Percentiles rank a stretch among this genome's conserved stretches.
Conservation (phyloP, 2,329 filamentous ascomycete genomes). For the Sarocladium brachiariae region DNA sequence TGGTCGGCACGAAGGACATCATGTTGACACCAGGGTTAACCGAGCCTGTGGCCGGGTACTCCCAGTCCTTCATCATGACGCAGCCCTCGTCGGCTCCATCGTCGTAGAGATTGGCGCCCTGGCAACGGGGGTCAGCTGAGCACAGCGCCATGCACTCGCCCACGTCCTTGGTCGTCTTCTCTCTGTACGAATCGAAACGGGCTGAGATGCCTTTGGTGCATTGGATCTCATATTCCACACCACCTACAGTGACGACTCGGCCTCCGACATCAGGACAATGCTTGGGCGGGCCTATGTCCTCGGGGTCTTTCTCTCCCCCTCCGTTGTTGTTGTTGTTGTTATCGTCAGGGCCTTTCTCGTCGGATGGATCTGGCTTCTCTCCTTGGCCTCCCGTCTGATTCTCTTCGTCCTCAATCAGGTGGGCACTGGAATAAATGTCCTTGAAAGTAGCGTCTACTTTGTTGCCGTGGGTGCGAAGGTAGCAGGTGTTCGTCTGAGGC, state of each 20-base stretch:
- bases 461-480: neutral
- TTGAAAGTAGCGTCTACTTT: neutral
- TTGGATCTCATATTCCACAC: slow-evolving; percentile 2
- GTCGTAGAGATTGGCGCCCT: slow-evolving; percentile 5
- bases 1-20: slow-evolving; percentile 3
- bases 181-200: neutral
- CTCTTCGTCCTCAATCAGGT: neutral
- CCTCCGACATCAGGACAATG: neutral
- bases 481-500: neutral
- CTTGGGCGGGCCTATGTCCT: neutral
- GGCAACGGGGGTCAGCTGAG: slow-evolving; percentile 1
- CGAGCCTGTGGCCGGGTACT: neutral
- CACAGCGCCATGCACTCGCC: slow-evolving; percentile 4
- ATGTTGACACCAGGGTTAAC: neutral
- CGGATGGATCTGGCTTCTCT: neutral
- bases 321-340: neutral
- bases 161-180: slow-evolving; percentile 4
- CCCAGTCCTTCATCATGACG: slow-evolving; percentile 8
- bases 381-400: neutral
- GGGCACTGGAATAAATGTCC: neutral
- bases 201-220: neutral
- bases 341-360: neutral
- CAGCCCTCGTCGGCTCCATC: slow-evolving; percentile 2
- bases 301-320: neutral
- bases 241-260: neutral